These are phyloP conservation scores for Phalaenopsis hybrid DNA, from an alignment of 116 monocot genomes.

Conservation along the genomic window DNA sequence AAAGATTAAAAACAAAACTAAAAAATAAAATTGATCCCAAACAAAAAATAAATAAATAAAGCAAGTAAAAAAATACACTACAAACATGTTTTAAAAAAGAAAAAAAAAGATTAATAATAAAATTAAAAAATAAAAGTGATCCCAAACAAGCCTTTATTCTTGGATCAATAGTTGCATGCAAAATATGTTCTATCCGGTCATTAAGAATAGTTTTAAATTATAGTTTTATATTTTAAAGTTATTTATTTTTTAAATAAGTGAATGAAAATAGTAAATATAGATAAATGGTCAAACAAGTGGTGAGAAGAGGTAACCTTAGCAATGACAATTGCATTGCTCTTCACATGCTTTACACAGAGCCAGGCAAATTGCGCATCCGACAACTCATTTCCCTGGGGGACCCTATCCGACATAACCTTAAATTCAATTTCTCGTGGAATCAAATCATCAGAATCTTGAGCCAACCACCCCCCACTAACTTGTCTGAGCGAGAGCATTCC, in stretches of 20 bases:
- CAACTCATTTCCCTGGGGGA: constrained; percentile 45
- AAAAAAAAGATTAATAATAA: too few species aligned
- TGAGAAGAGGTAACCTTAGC: constrained; percentile 69
- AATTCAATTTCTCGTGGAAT: constrained; percentile 72
- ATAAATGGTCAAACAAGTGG: not conserved
- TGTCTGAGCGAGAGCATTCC: constrained; percentile 84
- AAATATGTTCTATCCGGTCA: not conserved
- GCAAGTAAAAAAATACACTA: too few species aligned
- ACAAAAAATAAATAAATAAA: too few species aligned
- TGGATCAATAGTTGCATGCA: not conserved
- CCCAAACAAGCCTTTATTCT: not conserved
- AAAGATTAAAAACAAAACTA: too few species aligned
- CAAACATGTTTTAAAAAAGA: too few species aligned
- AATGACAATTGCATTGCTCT: constrained; percentile 98
- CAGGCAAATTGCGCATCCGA: constrained; percentile 91
- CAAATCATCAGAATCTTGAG: constrained; percentile 84
- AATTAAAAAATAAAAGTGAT: too few species aligned
- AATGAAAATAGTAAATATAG: not conserved
- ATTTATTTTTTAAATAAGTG: too few species aligned
- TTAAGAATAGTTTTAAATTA: not conserved
- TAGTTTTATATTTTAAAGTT: not conserved
- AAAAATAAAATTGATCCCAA: too few species aligned
- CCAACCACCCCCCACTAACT: constrained; percentile 90
- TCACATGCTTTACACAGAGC: constrained; percentile 98
- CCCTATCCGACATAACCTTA: constrained; percentile 48